Evolutionary conservation across 1,284 basidiomycete species (phyloP).

Genomic region (Singerocomus inundabilis): DNA sequence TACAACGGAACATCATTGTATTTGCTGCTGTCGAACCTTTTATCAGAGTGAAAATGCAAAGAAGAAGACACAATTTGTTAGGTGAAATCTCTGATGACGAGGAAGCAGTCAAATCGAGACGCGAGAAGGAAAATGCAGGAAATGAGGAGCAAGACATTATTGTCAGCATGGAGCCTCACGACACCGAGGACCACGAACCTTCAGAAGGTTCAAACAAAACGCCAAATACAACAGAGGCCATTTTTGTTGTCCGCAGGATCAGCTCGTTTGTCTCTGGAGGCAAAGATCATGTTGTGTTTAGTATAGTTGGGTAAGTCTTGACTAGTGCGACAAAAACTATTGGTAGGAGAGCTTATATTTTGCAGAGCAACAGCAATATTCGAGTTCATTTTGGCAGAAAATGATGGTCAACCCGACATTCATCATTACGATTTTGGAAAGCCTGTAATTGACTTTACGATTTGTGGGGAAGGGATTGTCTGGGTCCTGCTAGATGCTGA

Average conservation of each 20-base stretch:
- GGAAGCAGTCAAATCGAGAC: conserved; percentile 23
- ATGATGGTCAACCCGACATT: conserved; percentile 33
- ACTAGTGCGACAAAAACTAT: neutral
- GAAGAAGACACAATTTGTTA: conserved; percentile 35
- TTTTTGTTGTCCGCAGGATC: conserved; percentile 33
- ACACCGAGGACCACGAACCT: neutral
- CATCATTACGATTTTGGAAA: conserved; percentile 48
- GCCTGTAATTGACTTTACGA: conserved; percentile 60
- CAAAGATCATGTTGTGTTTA: conserved; percentile 56
- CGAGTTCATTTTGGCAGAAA: conserved; percentile 40
- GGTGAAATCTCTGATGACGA: conserved; percentile 41
- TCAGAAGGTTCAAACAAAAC: neutral
- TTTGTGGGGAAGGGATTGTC: conserved; percentile 40
- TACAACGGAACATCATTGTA: conserved; percentile 55
- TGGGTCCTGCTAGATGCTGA: conserved; percentile 53
- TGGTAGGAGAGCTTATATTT: conserved; percentile 1
- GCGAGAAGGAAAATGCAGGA: conserved; percentile 24
- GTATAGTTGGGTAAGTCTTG: conserved; percentile 59
- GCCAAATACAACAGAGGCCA: conserved; percentile 45
- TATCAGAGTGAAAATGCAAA: conserved; percentile 50
- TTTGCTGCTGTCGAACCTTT: conserved; percentile 57
- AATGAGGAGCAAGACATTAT: conserved; percentile 23
- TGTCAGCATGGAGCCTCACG: conserved; percentile 11
- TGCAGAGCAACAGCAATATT: conserved; percentile 69
- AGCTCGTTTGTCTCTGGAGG: conserved; percentile 25